These are phyloP conservation scores for Opeltia flavorubescens DNA, from an alignment of 495 filamentous ascomycete genomes.

Conservation along the genomic window DNA sequence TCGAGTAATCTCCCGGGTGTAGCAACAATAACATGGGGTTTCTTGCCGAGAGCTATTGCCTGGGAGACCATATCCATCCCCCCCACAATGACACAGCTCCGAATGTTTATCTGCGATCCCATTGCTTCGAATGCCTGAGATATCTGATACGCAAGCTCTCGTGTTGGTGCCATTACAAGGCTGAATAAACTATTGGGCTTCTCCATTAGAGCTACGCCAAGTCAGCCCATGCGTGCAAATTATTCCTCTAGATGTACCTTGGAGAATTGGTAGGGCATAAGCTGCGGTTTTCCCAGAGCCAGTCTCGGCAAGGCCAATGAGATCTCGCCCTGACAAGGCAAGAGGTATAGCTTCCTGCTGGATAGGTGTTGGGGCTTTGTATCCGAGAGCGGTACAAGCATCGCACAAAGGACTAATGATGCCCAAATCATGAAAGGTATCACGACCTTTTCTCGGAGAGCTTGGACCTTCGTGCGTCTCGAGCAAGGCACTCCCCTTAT, in stretches of 20 bases:
- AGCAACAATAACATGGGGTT: constrained; percentile 71
- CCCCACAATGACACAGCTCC: constrained; percentile 68
- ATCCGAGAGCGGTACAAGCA: constrained; percentile 66
- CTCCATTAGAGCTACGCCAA: constrained; percentile 49
- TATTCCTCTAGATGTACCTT: constrained; percentile 27
- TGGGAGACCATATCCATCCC: constrained; percentile 94
- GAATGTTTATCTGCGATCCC: constrained; percentile 67
- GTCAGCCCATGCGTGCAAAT: background rate
- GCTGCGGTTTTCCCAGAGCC: constrained; percentile 90
- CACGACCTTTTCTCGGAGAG: background rate
- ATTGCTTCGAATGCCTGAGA: constrained; percentile 70
- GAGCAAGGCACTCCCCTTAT: background rate
- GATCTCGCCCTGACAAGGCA: constrained; percentile 66
- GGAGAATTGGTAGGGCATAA: constrained; percentile 79
- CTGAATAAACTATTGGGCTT: constrained; percentile 64
- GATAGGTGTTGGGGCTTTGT: constrained; percentile 70
- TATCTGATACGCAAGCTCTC: constrained; percentile 87
- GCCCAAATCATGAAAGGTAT: constrained; percentile 69
- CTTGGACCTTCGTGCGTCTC: background rate
- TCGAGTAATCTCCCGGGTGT: constrained; percentile 85
- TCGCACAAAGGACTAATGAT: constrained; percentile 80
- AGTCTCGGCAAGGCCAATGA: constrained; percentile 90
- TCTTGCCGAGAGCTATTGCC: constrained; percentile 75
- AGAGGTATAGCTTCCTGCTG: constrained; percentile 66
- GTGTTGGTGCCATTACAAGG: constrained; percentile 77